Percentiles rank a stretch among this genome's conserved stretches.
phyloP scores from a whole-genome alignment of 148 eudicot genomes.

The Drosera capensis region DNA sequence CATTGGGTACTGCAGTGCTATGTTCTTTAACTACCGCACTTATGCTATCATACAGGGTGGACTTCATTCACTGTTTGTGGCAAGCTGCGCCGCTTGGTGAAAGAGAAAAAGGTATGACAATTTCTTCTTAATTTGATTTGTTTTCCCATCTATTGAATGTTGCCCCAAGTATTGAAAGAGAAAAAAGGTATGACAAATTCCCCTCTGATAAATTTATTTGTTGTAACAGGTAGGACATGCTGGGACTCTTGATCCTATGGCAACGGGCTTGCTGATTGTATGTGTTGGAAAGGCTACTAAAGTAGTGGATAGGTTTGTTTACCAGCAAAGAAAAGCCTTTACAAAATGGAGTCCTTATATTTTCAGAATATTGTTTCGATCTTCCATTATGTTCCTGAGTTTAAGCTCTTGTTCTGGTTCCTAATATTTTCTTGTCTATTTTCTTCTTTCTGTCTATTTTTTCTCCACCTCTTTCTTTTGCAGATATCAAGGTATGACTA shows the following conservation, averaged over 20 bases:
- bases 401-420: background rate
- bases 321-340: background rate
- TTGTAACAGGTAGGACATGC: slow-evolving; percentile 91
- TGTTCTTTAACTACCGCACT: no score
- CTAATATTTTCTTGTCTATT: background rate
- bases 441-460: background rate
- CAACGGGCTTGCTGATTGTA: slow-evolving; percentile 89
- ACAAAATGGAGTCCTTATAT: background rate
- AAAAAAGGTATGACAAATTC: background rate
- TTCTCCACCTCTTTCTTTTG: slow-evolving; percentile 12
- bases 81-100: slow-evolving; percentile 76
- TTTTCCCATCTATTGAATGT: background rate
- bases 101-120: slow-evolving; percentile 65
- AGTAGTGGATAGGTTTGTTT: slow-evolving; percentile 66
- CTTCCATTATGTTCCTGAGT: no score
- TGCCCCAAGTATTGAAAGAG: no score
- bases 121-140: background rate
- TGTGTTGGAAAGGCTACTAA: slow-evolving; percentile 96
- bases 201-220: slow-evolving; percentile 3
- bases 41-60: slow-evolving; percentile 50
- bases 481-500: slow-evolving; percentile 96
- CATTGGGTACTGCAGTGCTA: slow-evolving; percentile 1
- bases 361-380: no score
- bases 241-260: slow-evolving; percentile 99
- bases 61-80: slow-evolving; percentile 98